A percentile compares a stretch with the other conserved stretches of the same genome.
Evolutionary conservation across 2,329 filamentous ascomycete genomes (phyloP).

Genomic region (Cucurbitaria berberidis): DNA sequence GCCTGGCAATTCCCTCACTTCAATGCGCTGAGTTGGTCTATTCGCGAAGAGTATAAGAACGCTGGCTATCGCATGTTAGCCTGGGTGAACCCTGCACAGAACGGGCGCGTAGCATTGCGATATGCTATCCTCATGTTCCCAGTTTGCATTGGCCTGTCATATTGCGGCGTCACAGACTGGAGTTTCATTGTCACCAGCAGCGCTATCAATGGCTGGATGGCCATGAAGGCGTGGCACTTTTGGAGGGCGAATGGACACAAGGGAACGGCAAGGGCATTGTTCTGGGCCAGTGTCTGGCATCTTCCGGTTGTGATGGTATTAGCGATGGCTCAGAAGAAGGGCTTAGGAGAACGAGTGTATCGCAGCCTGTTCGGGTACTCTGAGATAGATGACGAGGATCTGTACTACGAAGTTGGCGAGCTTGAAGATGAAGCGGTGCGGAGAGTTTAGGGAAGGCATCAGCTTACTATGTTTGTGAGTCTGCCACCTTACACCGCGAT

Average conservation of each 20-base stretch:
- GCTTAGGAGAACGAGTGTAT: slow-evolving; percentile 52
- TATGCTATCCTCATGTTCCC: slow-evolving; percentile 89
- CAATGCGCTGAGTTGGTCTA: slow-evolving; percentile 88
- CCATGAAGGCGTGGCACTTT: slow-evolving; percentile 78
- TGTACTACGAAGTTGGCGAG: slow-evolving; percentile 43
- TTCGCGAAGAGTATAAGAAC: slow-evolving; percentile 84
- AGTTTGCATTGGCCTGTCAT: slow-evolving; percentile 80
- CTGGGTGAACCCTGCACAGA: slow-evolving; percentile 86
- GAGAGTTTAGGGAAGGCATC: slow-evolving; percentile 12
- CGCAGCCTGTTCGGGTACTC: slow-evolving; percentile 40
- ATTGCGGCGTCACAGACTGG: slow-evolving; percentile 81
- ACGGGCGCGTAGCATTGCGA: slow-evolving; percentile 83
- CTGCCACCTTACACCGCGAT: not conserved
- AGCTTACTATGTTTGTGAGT: not conserved
- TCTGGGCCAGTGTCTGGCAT: slow-evolving; percentile 99
- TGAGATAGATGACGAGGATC: slow-evolving; percentile 40
- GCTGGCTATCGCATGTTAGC: slow-evolving; percentile 75
- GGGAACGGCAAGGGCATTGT: slow-evolving; percentile 81
- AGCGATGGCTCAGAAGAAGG: slow-evolving; percentile 91
- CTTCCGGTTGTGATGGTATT: slow-evolving; percentile 87
- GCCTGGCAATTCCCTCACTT: slow-evolving; percentile 99
- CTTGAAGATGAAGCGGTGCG: slow-evolving; percentile 27
- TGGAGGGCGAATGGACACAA: slow-evolving; percentile 78
- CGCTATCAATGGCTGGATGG: slow-evolving; percentile 85
- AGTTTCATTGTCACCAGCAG: slow-evolving; percentile 81